A percentile compares a stretch with the other conserved stretches of the same genome.
These are phyloP conservation scores for Penicillium goetzii DNA, from an alignment of 495 filamentous ascomycete genomes.

Conservation along the genomic window DNA sequence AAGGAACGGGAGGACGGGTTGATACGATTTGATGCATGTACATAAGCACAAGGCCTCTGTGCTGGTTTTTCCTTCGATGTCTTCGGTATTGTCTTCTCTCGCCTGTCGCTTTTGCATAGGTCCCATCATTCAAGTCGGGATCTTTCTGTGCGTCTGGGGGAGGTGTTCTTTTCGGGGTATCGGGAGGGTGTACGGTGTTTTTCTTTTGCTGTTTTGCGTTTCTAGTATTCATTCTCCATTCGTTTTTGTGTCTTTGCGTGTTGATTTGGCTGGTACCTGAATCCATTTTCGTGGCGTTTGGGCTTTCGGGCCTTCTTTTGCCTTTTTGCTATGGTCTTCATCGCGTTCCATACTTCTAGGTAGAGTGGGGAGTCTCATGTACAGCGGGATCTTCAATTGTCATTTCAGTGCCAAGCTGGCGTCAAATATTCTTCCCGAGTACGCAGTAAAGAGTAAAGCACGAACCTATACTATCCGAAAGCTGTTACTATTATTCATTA, in stretches of 20 bases:
- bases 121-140: slow-evolving; percentile 16
- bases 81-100: slow-evolving; percentile 35
- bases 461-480: not conserved
- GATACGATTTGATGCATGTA: slow-evolving; percentile 42
- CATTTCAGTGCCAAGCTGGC: not conserved
- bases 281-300: slow-evolving; percentile 33
- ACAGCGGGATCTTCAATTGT: slow-evolving; percentile 11
- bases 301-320: slow-evolving; percentile 22
- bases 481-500: slow-evolving; percentile 5
- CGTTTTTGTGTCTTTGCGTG: not conserved
- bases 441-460: not conserved
- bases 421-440: not conserved
- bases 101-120: slow-evolving; percentile 30
- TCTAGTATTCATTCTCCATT: not conserved
- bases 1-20: slow-evolving; percentile 20
- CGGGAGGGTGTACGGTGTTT: slow-evolving; percentile 31
- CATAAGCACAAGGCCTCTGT: slow-evolving; percentile 34
- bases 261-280: slow-evolving; percentile 26
- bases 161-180: slow-evolving; percentile 23
- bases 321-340: slow-evolving; percentile 20
- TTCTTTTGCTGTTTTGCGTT: slow-evolving; percentile 12
- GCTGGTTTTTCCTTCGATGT: slow-evolving; percentile 30
- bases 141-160: slow-evolving; percentile 25
- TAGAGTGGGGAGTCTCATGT: slow-evolving; percentile 21
- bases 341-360: slow-evolving; percentile 19